Base-by-base conservation (phyloP, 805 yeast genomes). In the Candida alai region DNA sequence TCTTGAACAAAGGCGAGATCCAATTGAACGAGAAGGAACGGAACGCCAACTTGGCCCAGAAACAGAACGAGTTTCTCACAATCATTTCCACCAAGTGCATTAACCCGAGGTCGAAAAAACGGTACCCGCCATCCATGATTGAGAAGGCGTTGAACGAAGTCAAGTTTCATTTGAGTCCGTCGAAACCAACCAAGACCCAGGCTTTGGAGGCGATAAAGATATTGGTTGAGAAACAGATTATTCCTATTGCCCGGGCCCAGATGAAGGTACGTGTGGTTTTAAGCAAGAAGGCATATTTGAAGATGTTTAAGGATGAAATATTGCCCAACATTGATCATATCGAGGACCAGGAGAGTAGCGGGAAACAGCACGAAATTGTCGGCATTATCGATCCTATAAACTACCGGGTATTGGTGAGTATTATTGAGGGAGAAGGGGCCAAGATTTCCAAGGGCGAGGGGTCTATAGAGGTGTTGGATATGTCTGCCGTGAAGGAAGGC, bases 11-110 rank as follows among this genome's bases (percentile, higher is more conserved):
- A 54, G 98, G 98, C 24, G 98, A 93, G 58, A 81, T 93, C 44
- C 97, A 93, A 56, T 73, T 93, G 35, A 87, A 93, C 48, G 96
- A 87, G 57, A 88, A 86, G 64, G 98, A 93, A 60, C 71, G 98
- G 50, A 82, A 76, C 43, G 80, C 83, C 30, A 81, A 82, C 54
- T 59, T 77, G 39, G 73, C 70, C 36, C 89, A 85, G 56, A 73
- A 81, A 32, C 85, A 79, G 44, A 86, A 86, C 43, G 95, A 88
- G 50, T 80, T 88, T 41, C 62, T 93, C 21, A 86, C 80, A 32
- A 78, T 87, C 28, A 79, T 93, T 19, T 83, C 94, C 12, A 80
- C 95, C 4, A 88, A 87, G 56, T 89, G 97, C 54, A 81, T 93
- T 30, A 93, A 93, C 46, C 97, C 98, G 4, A 76, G 73, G 36